phyloP scores from a whole-genome alignment of 345 rosid species.

The Citrus mangshanensis region DNA sequence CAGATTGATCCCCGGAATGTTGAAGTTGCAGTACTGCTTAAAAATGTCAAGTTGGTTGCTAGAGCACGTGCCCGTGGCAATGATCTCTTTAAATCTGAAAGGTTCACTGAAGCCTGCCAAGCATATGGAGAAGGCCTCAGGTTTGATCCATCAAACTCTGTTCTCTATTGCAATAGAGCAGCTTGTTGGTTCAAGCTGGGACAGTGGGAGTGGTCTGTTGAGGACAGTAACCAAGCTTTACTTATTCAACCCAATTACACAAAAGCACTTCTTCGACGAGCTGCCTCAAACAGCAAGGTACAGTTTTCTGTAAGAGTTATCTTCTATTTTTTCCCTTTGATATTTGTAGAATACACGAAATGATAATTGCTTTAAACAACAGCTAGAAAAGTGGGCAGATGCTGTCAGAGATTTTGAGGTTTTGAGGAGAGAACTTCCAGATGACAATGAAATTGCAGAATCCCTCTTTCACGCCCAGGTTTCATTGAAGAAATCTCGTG shows the following conservation, averaged over 20 bases:
- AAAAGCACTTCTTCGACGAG: constrained; percentile 84
- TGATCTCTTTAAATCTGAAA: constrained; percentile 90
- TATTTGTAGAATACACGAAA: background rate
- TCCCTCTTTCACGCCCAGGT: constrained; percentile 92
- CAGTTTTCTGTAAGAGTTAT: background rate
- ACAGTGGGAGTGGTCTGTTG: constrained; percentile 73
- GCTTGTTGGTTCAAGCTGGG: constrained; percentile 93
- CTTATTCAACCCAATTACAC: constrained; percentile 63
- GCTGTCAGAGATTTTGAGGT: constrained; percentile 86
- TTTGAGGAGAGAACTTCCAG: constrained; percentile 74
- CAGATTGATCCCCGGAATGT: constrained; percentile 63
- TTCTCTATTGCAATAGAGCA: constrained; percentile 79
- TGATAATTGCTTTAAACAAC: constrained; percentile 20
- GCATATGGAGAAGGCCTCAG: constrained; percentile 89
- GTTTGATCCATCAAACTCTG: constrained; percentile 76
- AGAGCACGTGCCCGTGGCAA: constrained; percentile 84
- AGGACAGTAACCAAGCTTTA: constrained; percentile 79
- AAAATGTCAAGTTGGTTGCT: constrained; percentile 58
- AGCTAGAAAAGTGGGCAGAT: constrained; percentile 90
- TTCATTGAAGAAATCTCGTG: constrained; percentile 85
- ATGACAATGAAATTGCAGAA: constrained; percentile 80
- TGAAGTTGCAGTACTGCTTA: constrained; percentile 61
- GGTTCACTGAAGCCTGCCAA: constrained; percentile 92
- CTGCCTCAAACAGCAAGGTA: constrained; percentile 86
- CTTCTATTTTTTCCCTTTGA: background rate